Evolutionary conservation across 2,329 filamentous ascomycete species (phyloP).

Genomic region (Colletotrichum eleusines): DNA sequence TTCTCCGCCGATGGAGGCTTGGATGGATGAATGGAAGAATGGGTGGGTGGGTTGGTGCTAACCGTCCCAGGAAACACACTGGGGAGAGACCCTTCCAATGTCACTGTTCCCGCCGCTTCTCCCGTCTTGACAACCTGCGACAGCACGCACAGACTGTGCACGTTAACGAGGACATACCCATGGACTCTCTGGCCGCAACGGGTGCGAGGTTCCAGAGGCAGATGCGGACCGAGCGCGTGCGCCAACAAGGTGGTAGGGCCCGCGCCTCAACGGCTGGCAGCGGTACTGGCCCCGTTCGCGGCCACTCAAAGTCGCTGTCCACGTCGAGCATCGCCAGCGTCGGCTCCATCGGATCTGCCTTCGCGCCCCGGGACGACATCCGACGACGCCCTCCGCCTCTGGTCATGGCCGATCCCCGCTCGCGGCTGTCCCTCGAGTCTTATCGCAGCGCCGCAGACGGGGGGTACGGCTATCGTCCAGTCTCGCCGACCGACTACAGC

Average conservation of each 20-base stretch:
- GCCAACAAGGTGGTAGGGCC: constrained; percentile 78
- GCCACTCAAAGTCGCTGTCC: constrained; percentile 88
- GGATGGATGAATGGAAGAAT: too few relatives aligned
- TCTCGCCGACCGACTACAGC: constrained; percentile 80
- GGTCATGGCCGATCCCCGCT: constrained; percentile 82
- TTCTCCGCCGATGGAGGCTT: neutral
- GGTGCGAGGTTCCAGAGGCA: constrained; percentile 93
- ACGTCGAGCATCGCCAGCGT: constrained; percentile 87
- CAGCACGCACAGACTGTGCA: constrained; percentile 99
- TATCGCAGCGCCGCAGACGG: constrained; percentile 74
- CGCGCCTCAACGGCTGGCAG: constrained; percentile 84
- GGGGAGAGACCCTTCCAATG: constrained; percentile 97
- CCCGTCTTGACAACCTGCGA: constrained; percentile 91
- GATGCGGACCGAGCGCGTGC: constrained; percentile 86
- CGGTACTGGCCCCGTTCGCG: constrained; percentile 76
- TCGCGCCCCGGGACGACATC: constrained; percentile 73
- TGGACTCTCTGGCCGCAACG: constrained; percentile 91
- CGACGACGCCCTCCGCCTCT: constrained; percentile 83
- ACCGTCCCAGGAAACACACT: constrained; percentile 83
- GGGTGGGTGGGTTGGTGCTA: neutral
- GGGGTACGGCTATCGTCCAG: constrained; percentile 74
- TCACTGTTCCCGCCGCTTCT: constrained; percentile 93
- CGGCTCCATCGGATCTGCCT: constrained; percentile 74
- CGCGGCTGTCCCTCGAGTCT: constrained; percentile 75
- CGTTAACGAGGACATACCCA: constrained; percentile 95